These are phyloP conservation scores for Tolypocladium tundrense DNA, from an alignment of 2,329 filamentous ascomycete species.

Conservation along the genomic window DNA sequence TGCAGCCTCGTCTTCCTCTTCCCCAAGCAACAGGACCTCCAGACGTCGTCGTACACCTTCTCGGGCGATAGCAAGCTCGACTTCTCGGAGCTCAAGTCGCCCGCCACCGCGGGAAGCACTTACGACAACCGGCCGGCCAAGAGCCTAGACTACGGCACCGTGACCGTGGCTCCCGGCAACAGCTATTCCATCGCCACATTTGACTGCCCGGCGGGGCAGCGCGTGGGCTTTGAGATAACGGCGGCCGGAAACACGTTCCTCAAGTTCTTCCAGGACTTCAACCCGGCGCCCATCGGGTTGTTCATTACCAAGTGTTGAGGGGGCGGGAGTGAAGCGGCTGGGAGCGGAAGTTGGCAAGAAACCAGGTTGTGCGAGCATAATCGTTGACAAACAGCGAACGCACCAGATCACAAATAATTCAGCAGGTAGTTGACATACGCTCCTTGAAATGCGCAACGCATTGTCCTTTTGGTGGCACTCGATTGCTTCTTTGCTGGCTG, in stretches of 20 bases:
- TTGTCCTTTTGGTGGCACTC: too few species aligned
- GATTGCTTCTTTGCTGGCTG: too few species aligned
- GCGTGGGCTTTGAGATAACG: conserved; percentile 41
- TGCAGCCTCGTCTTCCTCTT: conserved; percentile 59
- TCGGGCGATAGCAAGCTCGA: conserved; percentile 38
- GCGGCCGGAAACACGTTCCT: conserved; percentile 37
- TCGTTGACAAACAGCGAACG: neutral
- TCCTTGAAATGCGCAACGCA: neutral
- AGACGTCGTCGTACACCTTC: conserved; percentile 45
- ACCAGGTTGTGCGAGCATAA: neutral
- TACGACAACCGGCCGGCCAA: conserved; percentile 38
- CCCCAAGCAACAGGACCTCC: conserved; percentile 43
- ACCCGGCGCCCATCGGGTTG: conserved; percentile 33
- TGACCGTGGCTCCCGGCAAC: conserved; percentile 40
- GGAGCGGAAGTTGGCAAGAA: neutral
- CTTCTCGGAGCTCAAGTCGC: conserved; percentile 36
- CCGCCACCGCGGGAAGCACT: conserved; percentile 38
- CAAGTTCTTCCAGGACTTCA: conserved; percentile 56
- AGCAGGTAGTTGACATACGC: neutral
- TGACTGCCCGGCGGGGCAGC: conserved; percentile 41
- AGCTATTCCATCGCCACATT: conserved; percentile 43
- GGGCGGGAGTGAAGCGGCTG: neutral
- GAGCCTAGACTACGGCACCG: conserved; percentile 29
- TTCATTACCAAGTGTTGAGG: conserved; percentile 23
- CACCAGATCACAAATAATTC: neutral